These are phyloP conservation scores for Pouteria campechiana DNA, from an alignment of 179 eudicot species.

Conservation along the genomic window DNA sequence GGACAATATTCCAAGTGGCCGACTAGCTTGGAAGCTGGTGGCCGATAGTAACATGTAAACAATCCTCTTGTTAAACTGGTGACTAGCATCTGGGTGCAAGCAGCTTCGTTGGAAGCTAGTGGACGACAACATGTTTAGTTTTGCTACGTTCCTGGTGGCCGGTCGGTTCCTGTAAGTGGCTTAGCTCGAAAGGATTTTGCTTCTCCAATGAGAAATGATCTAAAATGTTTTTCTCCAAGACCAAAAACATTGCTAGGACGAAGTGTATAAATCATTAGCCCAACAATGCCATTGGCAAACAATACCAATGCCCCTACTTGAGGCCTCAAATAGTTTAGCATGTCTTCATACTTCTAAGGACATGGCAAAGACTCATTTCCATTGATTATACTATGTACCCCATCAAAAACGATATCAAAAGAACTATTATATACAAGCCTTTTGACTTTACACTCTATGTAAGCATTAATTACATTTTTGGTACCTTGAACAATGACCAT, in stretches of 20 bases:
- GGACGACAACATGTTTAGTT: too few relatives aligned
- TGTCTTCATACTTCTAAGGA: constrained; percentile 54
- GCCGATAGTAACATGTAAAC: too few relatives aligned
- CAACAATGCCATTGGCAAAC: constrained; percentile 48
- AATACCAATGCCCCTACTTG: constrained; percentile 85
- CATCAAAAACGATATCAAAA: constrained; percentile 67
- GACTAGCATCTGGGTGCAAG: too few relatives aligned
- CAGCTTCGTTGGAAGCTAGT: too few relatives aligned
- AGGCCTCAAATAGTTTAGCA: constrained; percentile 61
- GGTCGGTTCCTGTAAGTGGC: too few relatives aligned
- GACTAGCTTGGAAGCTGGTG: too few relatives aligned
- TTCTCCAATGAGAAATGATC: constrained; percentile 47
- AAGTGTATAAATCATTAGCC: constrained; percentile 72
- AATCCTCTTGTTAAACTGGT: too few relatives aligned
- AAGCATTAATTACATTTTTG: constrained; percentile 73
- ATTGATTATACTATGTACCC: constrained; percentile 37
- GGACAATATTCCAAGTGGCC: too few relatives aligned
- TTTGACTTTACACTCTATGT: constrained; percentile 69
- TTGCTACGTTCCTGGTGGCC: too few relatives aligned
- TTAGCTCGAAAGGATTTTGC: constrained; percentile 70
- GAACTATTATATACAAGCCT: constrained; percentile 67
- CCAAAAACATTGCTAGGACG: constrained; percentile 95
- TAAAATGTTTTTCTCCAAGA: constrained; percentile 57
- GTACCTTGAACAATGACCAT: constrained; percentile 70
- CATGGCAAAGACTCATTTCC: constrained; percentile 68